Evolutionary conservation across 164 flowering plant species (phyloP).

Genomic region (Liquidambar formosana): DNA sequence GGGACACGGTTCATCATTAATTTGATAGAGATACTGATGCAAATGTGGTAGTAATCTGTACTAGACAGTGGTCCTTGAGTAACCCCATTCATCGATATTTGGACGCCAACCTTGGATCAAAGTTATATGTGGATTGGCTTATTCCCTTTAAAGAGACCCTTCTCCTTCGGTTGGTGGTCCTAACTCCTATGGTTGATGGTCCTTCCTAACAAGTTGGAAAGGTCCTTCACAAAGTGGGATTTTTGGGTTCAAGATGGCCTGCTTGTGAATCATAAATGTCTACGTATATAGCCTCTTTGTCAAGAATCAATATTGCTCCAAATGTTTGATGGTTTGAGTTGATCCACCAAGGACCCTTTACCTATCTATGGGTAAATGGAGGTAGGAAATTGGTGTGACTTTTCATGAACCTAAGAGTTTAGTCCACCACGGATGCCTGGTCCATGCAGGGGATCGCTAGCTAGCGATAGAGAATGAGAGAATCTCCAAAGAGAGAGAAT

Average conservation of each 20-base stretch:
- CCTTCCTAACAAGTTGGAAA: constrained; percentile 22
- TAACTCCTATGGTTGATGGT: constrained; percentile 12
- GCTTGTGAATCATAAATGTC: background rate
- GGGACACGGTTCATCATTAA: background rate
- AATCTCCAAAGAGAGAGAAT: background rate
- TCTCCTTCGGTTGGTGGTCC: constrained; percentile 10
- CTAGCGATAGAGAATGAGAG: too few relatives aligned
- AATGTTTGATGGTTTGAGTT: background rate
- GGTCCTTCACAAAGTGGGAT: constrained; percentile 5
- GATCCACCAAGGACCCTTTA: background rate
- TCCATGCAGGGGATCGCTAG: background rate
- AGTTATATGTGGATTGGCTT: too few relatives aligned
- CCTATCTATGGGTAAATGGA: background rate
- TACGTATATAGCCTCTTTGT: background rate
- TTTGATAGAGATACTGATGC: background rate
- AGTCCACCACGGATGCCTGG: constrained; percentile 6
- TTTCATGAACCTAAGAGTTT: constrained; percentile 8
- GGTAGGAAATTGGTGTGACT: background rate
- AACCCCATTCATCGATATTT: background rate
- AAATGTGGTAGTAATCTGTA: background rate
- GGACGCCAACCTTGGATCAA: background rate
- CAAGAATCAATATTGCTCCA: background rate
- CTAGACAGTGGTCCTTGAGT: background rate
- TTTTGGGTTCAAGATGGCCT: too few relatives aligned
- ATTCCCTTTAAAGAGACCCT: background rate